Evolutionary conservation across 2,329 filamentous ascomycete genomes (phyloP), one percentile per base, ranked within the genome.

Genomic region (Fusarium sp.): DNA sequence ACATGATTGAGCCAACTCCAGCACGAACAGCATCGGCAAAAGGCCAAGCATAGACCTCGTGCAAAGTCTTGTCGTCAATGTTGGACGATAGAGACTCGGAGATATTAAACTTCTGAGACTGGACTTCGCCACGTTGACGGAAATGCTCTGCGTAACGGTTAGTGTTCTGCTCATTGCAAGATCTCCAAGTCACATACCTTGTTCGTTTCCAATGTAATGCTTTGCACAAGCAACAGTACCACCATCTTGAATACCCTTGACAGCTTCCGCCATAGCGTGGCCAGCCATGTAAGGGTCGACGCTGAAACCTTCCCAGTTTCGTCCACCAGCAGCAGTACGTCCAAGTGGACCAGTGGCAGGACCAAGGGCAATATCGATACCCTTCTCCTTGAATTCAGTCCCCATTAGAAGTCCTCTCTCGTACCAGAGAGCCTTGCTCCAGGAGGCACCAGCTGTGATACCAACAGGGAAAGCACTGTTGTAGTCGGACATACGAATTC

Each of bases 201-300:
- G 92, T 79, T 93, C 91, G 71, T 94, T 92, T 48, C 81, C 85
- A 60, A 93, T 87, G 75, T 83, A 91, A 75, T 94, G 92, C 83
- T 94, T 95, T 46, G 91, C 90, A 73, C 91, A 94, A 63, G 94
- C 93, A 79, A 97, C 91, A 53, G 95, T 87, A 76, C 93, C 93
- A 15, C 90, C 89, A 74, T 90, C 87, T 77, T 97, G 94, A 44
- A 96, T 94, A 63, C 94, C 94, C 75, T 87, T 86, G 63, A 96
- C 86, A 2, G 90, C 92, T 75, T 92, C 84, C 37, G 88, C 88
- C 70, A 94, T 90, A 54, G 89, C 88, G 66, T 90, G 82, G 52
- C 91, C 94, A 52, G 92, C 89, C 52, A 93, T 81, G 51, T 91
- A 91, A 4, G 92, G 92, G 70, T 96, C 92, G 9, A 90, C 86